Base-by-base conservation (phyloP, 1,284 basidiomycete species). In the Ceratobasidium sp. region DNA sequence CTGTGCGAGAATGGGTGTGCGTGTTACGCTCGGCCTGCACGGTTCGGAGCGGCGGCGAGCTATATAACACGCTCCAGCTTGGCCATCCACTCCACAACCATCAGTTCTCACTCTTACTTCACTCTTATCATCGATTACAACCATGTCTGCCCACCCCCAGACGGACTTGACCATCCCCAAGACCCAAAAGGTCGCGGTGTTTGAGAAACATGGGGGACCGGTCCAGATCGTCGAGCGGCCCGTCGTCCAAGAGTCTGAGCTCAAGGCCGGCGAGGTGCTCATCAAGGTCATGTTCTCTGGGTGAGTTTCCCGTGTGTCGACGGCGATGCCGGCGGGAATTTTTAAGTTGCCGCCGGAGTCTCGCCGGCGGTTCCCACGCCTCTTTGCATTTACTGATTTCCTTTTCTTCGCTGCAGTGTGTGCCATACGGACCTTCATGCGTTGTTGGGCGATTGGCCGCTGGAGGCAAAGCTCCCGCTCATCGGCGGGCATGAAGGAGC, bases 401-500 rank as follows among this genome's bases (percentile, higher is more conserved):
- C 19, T 29, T 13, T 19, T 41, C 62, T n/a, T 46, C n/a, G n/a
- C 41, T 34, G 14, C 54, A 71, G 66, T 69, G 85, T 87, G 22
- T 92, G 90, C 82, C 91, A 95, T 80, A 94, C 92, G 72, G 93
- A 94, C 80, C 85, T 94, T 13, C 92, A 94, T 79, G 90, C 90
- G 39, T 80, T 78, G 64, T 82, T 86, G 59, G 87, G 86, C 74
- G 92, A 94, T 80, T 94, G 92, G 92, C 92, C 92, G 2, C 76
- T 92, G 46, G 82, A 80, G 2, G 84, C 90, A 63, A 89, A 87
- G 78, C 85, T 86, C 11, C 93, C 93, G 1, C 87, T 95, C 73
- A 88, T 96, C 76, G 95, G 94, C 43, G 95, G 95, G 0, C 94
- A 95, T 80, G 93, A 95, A 83, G 93, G 92, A 77, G 88, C 92